Percentiles rank a stretch among this genome's conserved stretches.
phyloP scores from a whole-genome alignment of 2,329 filamentous ascomycete species.

The Cercospora zeae-maydis region DNA sequence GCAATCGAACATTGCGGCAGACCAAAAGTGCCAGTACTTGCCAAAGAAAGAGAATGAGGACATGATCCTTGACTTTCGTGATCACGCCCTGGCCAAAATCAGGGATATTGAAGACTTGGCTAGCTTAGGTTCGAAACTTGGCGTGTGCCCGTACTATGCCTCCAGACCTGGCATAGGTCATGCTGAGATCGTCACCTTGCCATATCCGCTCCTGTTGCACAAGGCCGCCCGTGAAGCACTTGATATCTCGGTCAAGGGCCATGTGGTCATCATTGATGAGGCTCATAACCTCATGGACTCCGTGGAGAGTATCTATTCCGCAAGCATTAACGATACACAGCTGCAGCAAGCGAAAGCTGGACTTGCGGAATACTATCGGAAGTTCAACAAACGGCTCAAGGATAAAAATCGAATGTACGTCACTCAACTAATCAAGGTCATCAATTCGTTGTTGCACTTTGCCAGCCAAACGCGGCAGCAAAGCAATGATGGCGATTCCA shows the following conservation, averaged over 20 bases:
- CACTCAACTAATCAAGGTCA: constrained; percentile 76
- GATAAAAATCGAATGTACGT: constrained; percentile 90
- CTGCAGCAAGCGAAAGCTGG: constrained; percentile 69
- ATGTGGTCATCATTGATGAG: constrained; percentile 94
- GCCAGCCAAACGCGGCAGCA: constrained; percentile 6
- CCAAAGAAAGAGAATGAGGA: constrained; percentile 72
- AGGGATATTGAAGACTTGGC: constrained; percentile 92
- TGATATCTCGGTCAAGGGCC: constrained; percentile 77
- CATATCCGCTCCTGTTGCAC: constrained; percentile 86
- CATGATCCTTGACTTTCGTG: constrained; percentile 75
- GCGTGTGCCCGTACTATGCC: constrained; percentile 95
- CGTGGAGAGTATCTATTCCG: constrained; percentile 79
- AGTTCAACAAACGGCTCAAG: constrained; percentile 83
- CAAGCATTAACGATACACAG: constrained; percentile 69
- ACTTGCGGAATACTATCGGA: constrained; percentile 76
- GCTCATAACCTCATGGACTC: constrained; percentile 98
- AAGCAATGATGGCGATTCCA: constrained; percentile 58
- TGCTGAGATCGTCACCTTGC: constrained; percentile 79
- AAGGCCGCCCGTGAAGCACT: constrained; percentile 82
- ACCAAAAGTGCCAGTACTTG: constrained; percentile 70
- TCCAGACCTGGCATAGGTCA: constrained; percentile 74
- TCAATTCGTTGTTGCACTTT: constrained; percentile 63
- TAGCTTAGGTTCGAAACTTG: constrained; percentile 69
- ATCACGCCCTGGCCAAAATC: constrained; percentile 76
- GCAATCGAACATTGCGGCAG: constrained; percentile 59